phyloP scores from a whole-genome alignment of 495 filamentous ascomycete species.

The Penicillium waksmanii region DNA sequence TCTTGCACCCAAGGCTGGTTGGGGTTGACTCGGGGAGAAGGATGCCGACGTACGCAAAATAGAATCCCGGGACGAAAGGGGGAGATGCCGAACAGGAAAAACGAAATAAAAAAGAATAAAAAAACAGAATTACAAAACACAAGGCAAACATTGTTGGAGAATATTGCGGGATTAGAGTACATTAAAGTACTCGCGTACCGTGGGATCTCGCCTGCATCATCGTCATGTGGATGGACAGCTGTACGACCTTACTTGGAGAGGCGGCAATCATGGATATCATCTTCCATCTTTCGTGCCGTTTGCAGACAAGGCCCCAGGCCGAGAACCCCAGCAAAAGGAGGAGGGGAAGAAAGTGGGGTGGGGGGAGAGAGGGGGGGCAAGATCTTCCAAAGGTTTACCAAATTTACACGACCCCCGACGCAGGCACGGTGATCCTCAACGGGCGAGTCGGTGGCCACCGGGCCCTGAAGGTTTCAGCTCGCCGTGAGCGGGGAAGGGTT shows the following conservation, averaged over 20 bases:
- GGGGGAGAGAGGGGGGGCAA: neutral
- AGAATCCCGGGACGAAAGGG: neutral
- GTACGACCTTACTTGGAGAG: slow-evolving; percentile 10
- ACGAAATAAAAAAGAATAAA: neutral
- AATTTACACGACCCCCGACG: slow-evolving; percentile 15
- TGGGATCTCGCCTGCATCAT: slow-evolving; percentile 14
- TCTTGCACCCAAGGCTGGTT: neutral
- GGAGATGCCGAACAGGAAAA: neutral
- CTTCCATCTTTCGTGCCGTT: slow-evolving; percentile 20
- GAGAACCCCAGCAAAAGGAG: neutral
- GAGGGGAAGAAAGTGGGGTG: neutral
- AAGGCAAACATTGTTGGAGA: neutral
- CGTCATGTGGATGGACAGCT: slow-evolving; percentile 20
- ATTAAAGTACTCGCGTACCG: slow-evolving; percentile 23
- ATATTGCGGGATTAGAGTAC: slow-evolving; percentile 8
- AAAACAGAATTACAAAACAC: neutral
- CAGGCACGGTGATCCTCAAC: slow-evolving; percentile 25
- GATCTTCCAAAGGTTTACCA: neutral
- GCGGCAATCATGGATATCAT: slow-evolving; percentile 25
- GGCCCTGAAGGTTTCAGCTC: slow-evolving; percentile 28
- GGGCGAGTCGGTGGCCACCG: slow-evolving; percentile 24
- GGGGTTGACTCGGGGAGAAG: neutral
- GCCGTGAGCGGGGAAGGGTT: slow-evolving; percentile 1
- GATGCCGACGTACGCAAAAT: too few species aligned
- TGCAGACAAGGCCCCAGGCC: slow-evolving; percentile 15